phyloP scores from a whole-genome alignment of 371 early-diverging fungal species.

The Dentiscutata heterogama region DNA sequence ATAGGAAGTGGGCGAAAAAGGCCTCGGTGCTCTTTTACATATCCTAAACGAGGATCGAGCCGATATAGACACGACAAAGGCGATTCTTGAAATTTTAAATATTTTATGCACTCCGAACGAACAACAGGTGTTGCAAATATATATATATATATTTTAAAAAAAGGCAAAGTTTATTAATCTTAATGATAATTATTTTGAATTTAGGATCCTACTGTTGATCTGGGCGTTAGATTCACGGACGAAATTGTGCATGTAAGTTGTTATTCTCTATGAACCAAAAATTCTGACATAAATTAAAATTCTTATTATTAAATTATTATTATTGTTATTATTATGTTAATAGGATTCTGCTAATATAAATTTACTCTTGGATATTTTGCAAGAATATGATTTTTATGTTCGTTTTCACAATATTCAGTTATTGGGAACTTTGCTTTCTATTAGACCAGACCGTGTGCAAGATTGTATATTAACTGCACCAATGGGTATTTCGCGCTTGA shows the following conservation, averaged over 20 bases:
- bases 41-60: conserved; percentile 80
- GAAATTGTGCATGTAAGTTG: conserved; percentile 60
- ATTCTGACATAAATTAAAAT: not conserved
- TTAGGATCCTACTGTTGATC: conserved; percentile 47
- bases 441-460: conserved; percentile 77
- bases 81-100: conserved; percentile 85
- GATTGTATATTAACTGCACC: conserved; percentile 89
- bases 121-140: conserved; percentile 28
- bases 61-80: conserved; percentile 87
- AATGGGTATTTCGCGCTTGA: conserved; percentile 90
- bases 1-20: conserved; percentile 88
- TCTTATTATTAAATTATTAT: no score
- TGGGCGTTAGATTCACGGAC: conserved; percentile 61
- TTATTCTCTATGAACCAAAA: no score
- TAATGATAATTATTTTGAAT: not conserved
- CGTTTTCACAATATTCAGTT: conserved; percentile 90
- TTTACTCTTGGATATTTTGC: conserved; percentile 84
- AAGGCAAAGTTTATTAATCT: not conserved
- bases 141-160: not conserved
- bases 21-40: conserved; percentile 77
- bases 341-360: conserved; percentile 84
- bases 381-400: conserved; percentile 93
- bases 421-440: conserved; percentile 77
- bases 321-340: conserved; percentile 44
- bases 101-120: conserved; percentile 76